Evolutionary conservation across 2,329 filamentous ascomycete species (phyloP), one percentile per base, ranked within the genome.

Genomic region (Sclerotinia glacialis): DNA sequence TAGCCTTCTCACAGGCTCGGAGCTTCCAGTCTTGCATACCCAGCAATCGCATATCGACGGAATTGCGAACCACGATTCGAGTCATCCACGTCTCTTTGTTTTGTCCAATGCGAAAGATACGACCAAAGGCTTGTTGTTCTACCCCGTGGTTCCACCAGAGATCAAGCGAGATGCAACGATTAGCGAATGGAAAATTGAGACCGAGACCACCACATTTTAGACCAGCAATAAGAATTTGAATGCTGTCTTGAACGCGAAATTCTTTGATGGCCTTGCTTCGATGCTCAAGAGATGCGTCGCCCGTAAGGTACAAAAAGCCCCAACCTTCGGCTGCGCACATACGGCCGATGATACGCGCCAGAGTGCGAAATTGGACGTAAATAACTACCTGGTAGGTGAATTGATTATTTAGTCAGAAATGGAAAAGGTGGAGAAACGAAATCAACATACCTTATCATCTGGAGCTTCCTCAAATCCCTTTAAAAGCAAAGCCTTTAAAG

Each of bases 71-170:
- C 0, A 86, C 76, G 44, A 92, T 79, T 0, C 86, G 81, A 0
- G 85, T 81, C 67, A 90, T 82, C 14, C 85, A 78, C 0, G 88
- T 87, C 44, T 85, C 78, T 52, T 87, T 83, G 0, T 73, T 69
- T 69, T 94, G 90, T 0, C 89, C 89, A 2, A 88, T 86, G 6
- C 90, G 82, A 71, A 83, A 84, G 0, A 91, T 83, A 0, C 90
- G 83, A 1, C 78, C 78, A 49, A 82, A 82, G 0, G 85, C 87
- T 71, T 92, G 89, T n/a, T 86, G 78, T 70, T 92, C 87, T 2
- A 76, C 73, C 5, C 69, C 71, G 46, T 75, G 73, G 58, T 76
- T 76, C 74, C 74, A 76, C 81, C 73, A 75, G 5, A 76, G 69
- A 63, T 75, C 74, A 3, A 84, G 73, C 18, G 79, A 76, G 50